Conservation (phyloP, 1,284 basidiomycete genomes). For the Fereydounia khargensis region DNA sequence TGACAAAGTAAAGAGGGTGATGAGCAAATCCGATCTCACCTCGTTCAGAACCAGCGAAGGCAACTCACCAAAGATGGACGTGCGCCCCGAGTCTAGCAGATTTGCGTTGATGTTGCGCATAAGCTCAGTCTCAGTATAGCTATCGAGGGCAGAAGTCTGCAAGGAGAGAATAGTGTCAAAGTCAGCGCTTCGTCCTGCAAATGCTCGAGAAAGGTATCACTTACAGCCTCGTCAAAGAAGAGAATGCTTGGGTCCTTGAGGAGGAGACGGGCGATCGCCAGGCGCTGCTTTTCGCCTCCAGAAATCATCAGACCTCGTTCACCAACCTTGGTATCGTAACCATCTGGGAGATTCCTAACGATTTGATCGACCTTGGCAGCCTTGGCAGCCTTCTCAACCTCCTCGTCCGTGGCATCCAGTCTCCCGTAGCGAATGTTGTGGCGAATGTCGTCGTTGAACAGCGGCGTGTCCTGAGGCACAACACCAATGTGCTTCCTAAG, state of each 20-base stretch:
- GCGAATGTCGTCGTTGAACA: conserved; percentile 76
- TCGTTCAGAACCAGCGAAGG: too few relatives aligned
- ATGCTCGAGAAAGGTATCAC: too few relatives aligned
- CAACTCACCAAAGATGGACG: conserved; percentile 74
- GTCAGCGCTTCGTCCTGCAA: too few relatives aligned
- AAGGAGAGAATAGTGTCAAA: too few relatives aligned
- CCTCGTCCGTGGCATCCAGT: conserved; percentile 44
- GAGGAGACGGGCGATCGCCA: conserved; percentile 80
- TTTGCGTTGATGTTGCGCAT: conserved; percentile 89
- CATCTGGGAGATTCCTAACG: conserved; percentile 69
- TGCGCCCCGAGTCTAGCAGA: conserved; percentile 73
- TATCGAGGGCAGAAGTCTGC: conserved; percentile 85
- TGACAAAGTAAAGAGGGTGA: background rate
- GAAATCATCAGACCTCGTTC: conserved; percentile 75
- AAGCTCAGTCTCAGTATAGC: conserved; percentile 87
- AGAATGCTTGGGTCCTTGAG: conserved; percentile 81
- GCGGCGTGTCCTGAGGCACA: conserved; percentile 59
- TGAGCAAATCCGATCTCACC: background rate
- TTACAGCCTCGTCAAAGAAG: conserved; percentile 77
- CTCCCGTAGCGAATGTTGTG: conserved; percentile 53
- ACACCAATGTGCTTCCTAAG: conserved; percentile 75
- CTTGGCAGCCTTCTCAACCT: conserved; percentile 41
- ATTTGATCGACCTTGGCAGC: conserved; percentile 55
- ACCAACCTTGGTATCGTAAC: conserved; percentile 71
- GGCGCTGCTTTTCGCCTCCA: conserved; percentile 72